Evolutionary conservation across 495 filamentous ascomycete genomes (phyloP).

Genomic region (Bryoglossum gracile): DNA sequence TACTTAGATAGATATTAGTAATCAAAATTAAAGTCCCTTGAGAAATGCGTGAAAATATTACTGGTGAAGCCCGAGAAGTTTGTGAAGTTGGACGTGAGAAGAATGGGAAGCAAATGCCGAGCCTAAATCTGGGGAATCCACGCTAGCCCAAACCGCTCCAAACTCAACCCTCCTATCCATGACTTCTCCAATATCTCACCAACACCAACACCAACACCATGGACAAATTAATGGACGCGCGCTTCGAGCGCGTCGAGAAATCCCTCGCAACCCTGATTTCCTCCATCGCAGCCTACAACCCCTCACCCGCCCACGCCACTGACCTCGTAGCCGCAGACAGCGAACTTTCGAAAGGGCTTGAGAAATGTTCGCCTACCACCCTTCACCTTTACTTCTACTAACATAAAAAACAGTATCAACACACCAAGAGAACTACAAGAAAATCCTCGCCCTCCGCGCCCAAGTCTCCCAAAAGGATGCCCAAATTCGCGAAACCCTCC

Average conservation of each 20-base stretch:
- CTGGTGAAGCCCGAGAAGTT: no score
- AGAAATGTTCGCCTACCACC: conserved; percentile 38
- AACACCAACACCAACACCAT: conserved; percentile 31
- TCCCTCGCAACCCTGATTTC: conserved; percentile 60
- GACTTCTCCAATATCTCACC: not conserved
- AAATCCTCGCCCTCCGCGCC: conserved; percentile 54
- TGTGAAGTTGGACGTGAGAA: no score
- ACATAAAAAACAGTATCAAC: conserved; percentile 40
- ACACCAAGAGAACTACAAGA: conserved; percentile 62
- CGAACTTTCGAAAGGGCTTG: conserved; percentile 50
- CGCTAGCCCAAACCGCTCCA: not conserved
- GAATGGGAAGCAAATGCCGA: no score
- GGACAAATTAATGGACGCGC: conserved; percentile 50
- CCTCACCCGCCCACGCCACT: conserved; percentile 52
- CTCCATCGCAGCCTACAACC: conserved; percentile 72
- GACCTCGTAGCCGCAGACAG: conserved; percentile 63
- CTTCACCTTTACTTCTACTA: not conserved
- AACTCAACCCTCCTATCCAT: not conserved
- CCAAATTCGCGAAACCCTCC: conserved; percentile 53
- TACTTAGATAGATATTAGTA: no score
- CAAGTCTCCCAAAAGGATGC: conserved; percentile 51
- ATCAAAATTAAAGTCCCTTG: no score
- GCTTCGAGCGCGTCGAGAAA: conserved; percentile 62
- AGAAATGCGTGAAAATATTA: no score
- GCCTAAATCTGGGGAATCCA: no score